Evolutionary conservation across 495 filamentous ascomycete species (phyloP).

Genomic region (Margaritispora aquatica): DNA sequence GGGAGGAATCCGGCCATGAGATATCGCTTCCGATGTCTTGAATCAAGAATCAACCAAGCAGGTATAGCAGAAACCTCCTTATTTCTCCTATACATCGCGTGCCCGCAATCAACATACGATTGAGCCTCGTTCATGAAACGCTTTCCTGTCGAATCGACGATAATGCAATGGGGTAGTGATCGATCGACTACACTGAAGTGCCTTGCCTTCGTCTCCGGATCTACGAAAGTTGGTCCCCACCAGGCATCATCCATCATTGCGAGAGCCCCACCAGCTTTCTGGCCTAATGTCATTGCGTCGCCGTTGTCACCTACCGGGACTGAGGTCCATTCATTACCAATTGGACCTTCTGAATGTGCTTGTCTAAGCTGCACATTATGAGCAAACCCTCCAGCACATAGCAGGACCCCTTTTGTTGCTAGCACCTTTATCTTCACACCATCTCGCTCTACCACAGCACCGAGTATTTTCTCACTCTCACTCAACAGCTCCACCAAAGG

Average conservation of each 20-base stretch:
- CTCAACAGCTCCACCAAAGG: constrained; percentile 5
- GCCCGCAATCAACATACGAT: constrained; percentile 14
- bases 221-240: constrained; percentile 4
- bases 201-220: neutral
- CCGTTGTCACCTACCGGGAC: constrained; percentile 1
- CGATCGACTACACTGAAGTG: constrained; percentile 14
- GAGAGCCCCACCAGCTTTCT: neutral
- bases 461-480: constrained; percentile 1
- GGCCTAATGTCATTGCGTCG: neutral
- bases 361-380: neutral
- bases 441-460: constrained; percentile 12
- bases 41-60: constrained; percentile 22
- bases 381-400: constrained; percentile 24
- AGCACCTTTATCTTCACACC: constrained; percentile 12
- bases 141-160: constrained; percentile 22
- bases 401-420: constrained; percentile 19
- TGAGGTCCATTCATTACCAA: neutral
- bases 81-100: constrained; percentile 8
- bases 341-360: neutral
- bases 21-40: constrained; percentile 20
- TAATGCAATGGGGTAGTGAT: constrained; percentile 22
- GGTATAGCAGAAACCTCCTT: constrained; percentile 11
- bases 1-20: constrained; percentile 4
- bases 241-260: constrained; percentile 6
- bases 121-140: constrained; percentile 26